Percentiles rank a stretch among this genome's conserved stretches.
Evolutionary conservation across 148 eudicot genomes (phyloP).

Genomic region (Gaultheria prostrata): DNA sequence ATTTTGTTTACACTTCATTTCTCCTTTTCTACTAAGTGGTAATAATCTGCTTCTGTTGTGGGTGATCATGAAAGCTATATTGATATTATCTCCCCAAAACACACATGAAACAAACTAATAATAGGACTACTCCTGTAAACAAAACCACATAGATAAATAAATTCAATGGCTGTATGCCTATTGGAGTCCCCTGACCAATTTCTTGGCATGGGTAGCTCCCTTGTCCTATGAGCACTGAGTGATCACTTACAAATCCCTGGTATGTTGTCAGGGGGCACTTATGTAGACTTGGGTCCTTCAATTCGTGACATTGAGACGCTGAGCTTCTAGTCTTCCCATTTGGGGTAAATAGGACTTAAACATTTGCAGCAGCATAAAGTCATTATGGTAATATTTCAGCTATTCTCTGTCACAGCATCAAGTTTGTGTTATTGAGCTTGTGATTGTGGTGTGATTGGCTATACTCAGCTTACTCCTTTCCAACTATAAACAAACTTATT

Average conservation of each 20-base stretch:
- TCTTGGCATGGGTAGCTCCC: neutral
- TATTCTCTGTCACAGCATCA: neutral
- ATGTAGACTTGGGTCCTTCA: conserved; percentile 1
- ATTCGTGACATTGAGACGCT: neutral
- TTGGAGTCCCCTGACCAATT: neutral
- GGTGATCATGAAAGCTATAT: too few species aligned
- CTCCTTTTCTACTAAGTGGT: too few species aligned
- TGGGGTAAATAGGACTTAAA: neutral
- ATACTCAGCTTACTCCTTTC: neutral
- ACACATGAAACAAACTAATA: neutral
- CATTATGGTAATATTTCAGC: neutral
- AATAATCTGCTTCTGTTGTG: too few species aligned
- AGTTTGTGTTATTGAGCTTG: neutral
- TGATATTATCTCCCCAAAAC: too few species aligned
- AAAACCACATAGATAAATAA: neutral
- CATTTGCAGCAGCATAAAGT: neutral
- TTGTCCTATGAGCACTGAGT: neutral
- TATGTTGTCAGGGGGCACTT: neutral
- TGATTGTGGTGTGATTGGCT: neutral
- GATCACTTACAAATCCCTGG: neutral
- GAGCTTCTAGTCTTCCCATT: neutral
- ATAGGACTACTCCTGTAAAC: neutral
- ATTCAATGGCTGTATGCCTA: neutral
- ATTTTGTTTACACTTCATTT: neutral
- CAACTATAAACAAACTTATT: neutral